These are phyloP conservation scores for Hemisphaericaspora xylofermentans DNA, from an alignment of 1,139 yeast species.

Conservation along the genomic window DNA sequence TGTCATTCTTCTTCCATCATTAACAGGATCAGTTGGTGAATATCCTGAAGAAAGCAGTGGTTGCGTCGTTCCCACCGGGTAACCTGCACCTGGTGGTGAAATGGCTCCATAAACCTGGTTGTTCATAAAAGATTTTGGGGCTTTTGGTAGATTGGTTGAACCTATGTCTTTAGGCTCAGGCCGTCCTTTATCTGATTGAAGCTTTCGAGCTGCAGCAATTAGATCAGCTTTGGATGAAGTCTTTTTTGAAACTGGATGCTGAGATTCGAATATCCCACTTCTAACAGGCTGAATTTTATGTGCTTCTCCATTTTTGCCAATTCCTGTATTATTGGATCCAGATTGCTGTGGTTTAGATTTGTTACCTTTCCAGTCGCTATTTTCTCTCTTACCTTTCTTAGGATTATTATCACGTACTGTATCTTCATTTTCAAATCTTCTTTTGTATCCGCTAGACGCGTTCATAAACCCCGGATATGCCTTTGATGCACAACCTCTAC, in stretches of 20 bases:
- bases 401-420: not conserved
- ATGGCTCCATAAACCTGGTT: not conserved
- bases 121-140: not conserved
- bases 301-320: not conserved
- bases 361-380: slow-evolving; percentile 3
- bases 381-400: not conserved
- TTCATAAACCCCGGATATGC: slow-evolving; percentile 43
- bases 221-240: slow-evolving; percentile 1
- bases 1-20: too few relatives aligned
- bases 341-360: not conserved
- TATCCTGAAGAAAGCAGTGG: not conserved
- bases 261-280: slow-evolving; percentile 5
- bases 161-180: not conserved
- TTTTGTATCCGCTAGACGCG: not conserved
- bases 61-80: not conserved
- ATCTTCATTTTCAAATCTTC: slow-evolving; percentile 1
- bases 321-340: not conserved
- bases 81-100: slow-evolving; percentile 10
- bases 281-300: not conserved
- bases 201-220: slow-evolving; percentile 1
- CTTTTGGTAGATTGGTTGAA: not conserved
- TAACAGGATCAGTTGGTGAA: too few relatives aligned
- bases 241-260: not conserved
- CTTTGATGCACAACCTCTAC: slow-evolving; percentile 36
- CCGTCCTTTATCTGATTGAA: not conserved